A percentile compares a stretch with the other conserved stretches of the same genome.
Evolutionary conservation across 495 filamentous ascomycete genomes (phyloP).

Genomic region (Aspergillus heteromorphus): DNA sequence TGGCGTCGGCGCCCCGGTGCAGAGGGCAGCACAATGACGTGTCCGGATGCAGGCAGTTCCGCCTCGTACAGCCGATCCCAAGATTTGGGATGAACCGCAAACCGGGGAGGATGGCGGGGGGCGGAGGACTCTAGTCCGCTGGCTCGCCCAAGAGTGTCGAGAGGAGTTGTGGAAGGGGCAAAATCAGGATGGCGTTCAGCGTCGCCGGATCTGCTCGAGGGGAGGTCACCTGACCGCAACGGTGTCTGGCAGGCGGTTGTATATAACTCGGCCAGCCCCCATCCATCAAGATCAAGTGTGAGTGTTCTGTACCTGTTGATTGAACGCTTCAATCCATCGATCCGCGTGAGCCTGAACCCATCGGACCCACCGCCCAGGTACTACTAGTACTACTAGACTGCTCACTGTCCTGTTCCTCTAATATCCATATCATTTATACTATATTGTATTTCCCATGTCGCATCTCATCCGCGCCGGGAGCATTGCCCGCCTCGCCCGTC

Average conservation of each 20-base stretch:
- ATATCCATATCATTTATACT: too few species aligned
- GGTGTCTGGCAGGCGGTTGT: background rate
- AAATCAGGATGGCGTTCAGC: conserved; percentile 1
- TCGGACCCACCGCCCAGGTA: background rate
- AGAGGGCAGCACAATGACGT: too few species aligned
- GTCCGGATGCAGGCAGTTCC: too few species aligned
- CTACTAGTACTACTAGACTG: too few species aligned
- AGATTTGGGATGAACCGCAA: too few species aligned
- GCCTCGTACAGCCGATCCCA: too few species aligned
- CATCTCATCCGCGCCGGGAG: conserved; percentile 35
- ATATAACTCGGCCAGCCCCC: background rate
- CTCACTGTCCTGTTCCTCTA: too few species aligned
- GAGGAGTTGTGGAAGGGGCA: too few species aligned
- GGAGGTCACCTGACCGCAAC: conserved; percentile 4
- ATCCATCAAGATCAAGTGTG: too few species aligned
- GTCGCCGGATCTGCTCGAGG: conserved; percentile 4
- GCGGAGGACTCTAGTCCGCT: conserved; percentile 15
- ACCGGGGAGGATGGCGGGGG: background rate
- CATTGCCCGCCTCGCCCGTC: conserved; percentile 35
- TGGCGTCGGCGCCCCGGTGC: too few species aligned
- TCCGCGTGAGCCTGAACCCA: background rate
- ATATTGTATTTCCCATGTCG: too few species aligned
- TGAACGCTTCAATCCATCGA: background rate
- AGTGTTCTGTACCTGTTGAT: too few species aligned
- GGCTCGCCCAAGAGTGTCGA: background rate